Base-by-base conservation (phyloP, 306 rosid species). In the Lathyrus oleraceus region DNA sequence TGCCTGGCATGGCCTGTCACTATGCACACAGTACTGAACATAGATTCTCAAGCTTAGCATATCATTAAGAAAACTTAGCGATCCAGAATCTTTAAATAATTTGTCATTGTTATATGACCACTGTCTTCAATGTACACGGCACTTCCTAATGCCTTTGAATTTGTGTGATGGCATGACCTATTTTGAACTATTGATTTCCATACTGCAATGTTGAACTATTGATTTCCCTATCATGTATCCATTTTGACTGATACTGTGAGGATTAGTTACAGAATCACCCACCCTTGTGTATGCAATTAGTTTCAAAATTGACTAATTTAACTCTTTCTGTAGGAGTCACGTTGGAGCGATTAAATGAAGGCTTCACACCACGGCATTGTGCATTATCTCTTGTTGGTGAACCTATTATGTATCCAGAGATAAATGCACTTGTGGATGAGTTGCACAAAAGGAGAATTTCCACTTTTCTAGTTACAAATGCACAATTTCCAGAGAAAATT, bases 301-400 rank as follows among this genome's bases (percentile, higher is more conserved):
- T 68, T 67, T 28, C 69, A 65, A 59, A 71, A 20, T 39, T 32
- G 58, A 38, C 65, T 45, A 25, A 56, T 73, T 53, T 70, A 71
- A 67, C 74, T 73, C 67, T 81, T 67, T 59, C 58, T 73, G 67
- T 70, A 94, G 98, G 99, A 38, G 99, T 94, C 71, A 85, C 92
- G 63, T 72, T 74, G 88, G 99, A 94, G 81, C 86, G 96, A 53
- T 85, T 94, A 77, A 82, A 61, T 49, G 97, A 94, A 83, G 99
- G 99, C 73, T 85, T 94, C 47, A 76, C 89, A 53, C 99, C 99
- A 21, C 83, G 88, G 63, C 99, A 94, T 83, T 94, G 99, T 84
- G 99, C 99, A 67, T 77, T 94, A 67, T 94, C 99, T 21, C 97
- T 94, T 84, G 99, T 94, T 77, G 99, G 99, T 45, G 99, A 94